phyloP scores from a whole-genome alignment of 2,329 filamentous ascomycete genomes.

The Trichoderma sp. region DNA sequence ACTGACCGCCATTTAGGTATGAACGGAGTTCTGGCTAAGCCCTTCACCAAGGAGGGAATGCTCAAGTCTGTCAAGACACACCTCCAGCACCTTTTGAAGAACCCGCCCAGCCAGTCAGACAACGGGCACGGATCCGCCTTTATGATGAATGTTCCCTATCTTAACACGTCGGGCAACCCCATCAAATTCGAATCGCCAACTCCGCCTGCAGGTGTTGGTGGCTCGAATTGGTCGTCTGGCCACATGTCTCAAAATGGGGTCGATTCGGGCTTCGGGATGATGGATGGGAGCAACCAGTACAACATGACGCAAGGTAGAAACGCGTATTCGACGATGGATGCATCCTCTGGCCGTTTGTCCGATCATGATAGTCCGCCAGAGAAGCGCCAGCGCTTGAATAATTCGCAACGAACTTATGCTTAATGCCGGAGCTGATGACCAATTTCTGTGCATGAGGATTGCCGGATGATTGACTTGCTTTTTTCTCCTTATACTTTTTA shows the following conservation, averaged over 20 bases:
- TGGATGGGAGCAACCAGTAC: conserved; percentile 45
- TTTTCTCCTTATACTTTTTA: background rate
- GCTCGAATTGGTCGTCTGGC: conserved; percentile 55
- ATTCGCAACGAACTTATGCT: conserved; percentile 45
- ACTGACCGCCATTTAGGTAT: conserved; percentile 64
- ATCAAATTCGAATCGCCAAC: conserved; percentile 59
- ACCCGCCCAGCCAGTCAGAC: conserved; percentile 51
- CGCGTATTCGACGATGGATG: conserved; percentile 32
- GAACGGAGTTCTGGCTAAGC: conserved; percentile 96
- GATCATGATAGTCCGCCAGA: conserved; percentile 50
- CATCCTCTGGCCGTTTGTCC: conserved; percentile 38
- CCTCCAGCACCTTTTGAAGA: conserved; percentile 78
- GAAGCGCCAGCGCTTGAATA: conserved; percentile 56
- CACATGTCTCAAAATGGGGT: conserved; percentile 52
- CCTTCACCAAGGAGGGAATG: conserved; percentile 88
- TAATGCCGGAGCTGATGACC: conserved; percentile 30
- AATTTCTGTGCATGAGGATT: background rate
- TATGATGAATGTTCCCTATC: conserved; percentile 39
- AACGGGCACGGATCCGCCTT: conserved; percentile 37
- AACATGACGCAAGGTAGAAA: conserved; percentile 27
- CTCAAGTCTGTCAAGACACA: conserved; percentile 86
- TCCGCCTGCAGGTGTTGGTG: conserved; percentile 50
- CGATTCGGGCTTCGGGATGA: conserved; percentile 50
- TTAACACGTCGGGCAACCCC: conserved; percentile 38
- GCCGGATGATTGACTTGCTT: background rate